Conservation (phyloP, 2,329 filamentous ascomycete genomes). For the Periconia digitata region DNA sequence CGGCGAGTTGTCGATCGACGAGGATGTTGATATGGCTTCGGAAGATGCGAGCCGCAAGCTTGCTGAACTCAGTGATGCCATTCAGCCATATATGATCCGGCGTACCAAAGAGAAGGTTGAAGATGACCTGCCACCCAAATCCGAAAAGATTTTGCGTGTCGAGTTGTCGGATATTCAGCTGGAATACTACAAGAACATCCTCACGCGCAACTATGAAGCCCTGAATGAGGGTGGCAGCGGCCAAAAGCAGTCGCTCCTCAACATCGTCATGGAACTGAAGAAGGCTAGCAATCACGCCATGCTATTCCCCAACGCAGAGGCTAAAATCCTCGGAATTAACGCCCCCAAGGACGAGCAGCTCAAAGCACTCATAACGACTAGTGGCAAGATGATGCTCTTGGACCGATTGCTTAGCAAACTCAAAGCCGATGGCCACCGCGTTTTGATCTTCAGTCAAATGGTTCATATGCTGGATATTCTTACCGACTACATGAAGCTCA, state of each 20-base stretch:
- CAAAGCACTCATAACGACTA: constrained; percentile 91
- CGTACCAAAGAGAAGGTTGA: constrained; percentile 97
- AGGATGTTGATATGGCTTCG: constrained; percentile 81
- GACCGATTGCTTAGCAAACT: constrained; percentile 94
- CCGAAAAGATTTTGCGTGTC: constrained; percentile 97
- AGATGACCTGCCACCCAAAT: constrained; percentile 93
- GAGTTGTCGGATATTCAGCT: constrained; percentile 95
- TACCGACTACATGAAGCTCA: constrained; percentile 87
- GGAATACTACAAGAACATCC: constrained; percentile 98
- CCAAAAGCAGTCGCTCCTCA: constrained; percentile 91
- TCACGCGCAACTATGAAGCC: constrained; percentile 93
- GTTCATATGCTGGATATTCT: constrained; percentile 98
- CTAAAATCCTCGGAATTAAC: constrained; percentile 80
- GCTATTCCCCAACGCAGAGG: constrained; percentile 94
- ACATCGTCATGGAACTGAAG: constrained; percentile 99
- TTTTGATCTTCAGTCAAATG: constrained; percentile 99
- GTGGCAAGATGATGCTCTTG: constrained; percentile 99
- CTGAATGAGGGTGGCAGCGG: constrained; percentile 87
- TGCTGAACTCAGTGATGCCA: constrained; percentile 78
- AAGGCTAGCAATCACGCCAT: constrained; percentile 99
- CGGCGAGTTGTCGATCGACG: constrained; percentile 81
- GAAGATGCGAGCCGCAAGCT: constrained; percentile 85
- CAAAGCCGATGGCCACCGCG: constrained; percentile 89
- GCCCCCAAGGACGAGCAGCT: constrained; percentile 84
- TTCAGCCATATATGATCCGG: constrained; percentile 91